Conservation (phyloP, 179 eudicot species). For the Drosera spatulata region DNA sequence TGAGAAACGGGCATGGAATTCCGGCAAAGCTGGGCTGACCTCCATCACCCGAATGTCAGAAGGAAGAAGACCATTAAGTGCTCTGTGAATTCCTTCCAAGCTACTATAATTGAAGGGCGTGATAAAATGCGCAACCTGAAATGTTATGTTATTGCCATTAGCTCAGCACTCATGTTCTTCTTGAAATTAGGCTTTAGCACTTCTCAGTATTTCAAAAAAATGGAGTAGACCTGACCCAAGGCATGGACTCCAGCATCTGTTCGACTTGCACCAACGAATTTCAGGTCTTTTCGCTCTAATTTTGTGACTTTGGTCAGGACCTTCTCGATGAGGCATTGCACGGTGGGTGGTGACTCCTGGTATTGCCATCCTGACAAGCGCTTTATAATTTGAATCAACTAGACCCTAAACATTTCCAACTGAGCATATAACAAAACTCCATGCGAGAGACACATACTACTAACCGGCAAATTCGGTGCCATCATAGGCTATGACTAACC, state of each 20-base stretch:
- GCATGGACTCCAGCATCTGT: slow-evolving; percentile 98
- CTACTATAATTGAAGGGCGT: slow-evolving; percentile 82
- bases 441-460: background rate
- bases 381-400: too few relatives aligned
- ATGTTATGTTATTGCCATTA: slow-evolving; percentile 7
- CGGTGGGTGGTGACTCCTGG: slow-evolving; percentile 72
- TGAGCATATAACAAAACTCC: too few relatives aligned
- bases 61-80: slow-evolving; percentile 87
- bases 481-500: slow-evolving; percentile 74
- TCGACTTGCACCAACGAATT: slow-evolving; percentile 80
- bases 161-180: slow-evolving; percentile 8
- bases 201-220: slow-evolving; percentile 11
- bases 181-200: slow-evolving; percentile 3
- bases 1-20: slow-evolving; percentile 92
- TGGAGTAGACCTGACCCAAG: slow-evolving; percentile 75
- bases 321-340: slow-evolving; percentile 63
- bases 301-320: slow-evolving; percentile 63
- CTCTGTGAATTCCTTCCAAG: slow-evolving; percentile 65
- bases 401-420: too few relatives aligned
- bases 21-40: slow-evolving; percentile 64
- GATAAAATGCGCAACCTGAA: slow-evolving; percentile 91
- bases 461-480: slow-evolving; percentile 50
- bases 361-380: slow-evolving; percentile 77
- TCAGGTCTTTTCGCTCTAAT: slow-evolving; percentile 53
- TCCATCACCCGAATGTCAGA: slow-evolving; percentile 77